These are phyloP conservation scores for Blastocystis sp. DNA, from an alignment of 352 stramenopile genomes.

Conservation along the genomic window DNA sequence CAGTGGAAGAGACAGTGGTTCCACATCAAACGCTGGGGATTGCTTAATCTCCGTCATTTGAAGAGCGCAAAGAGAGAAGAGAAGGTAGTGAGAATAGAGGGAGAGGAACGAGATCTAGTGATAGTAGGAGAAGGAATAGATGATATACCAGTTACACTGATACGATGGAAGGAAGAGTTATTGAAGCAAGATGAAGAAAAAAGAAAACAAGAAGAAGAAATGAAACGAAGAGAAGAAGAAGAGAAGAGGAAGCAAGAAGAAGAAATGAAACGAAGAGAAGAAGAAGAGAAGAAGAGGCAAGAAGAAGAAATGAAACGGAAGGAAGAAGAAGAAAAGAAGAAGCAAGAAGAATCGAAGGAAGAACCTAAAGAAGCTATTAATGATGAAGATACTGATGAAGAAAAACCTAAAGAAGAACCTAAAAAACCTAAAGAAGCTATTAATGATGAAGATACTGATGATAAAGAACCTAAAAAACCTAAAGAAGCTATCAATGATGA, in stretches of 20 bases:
- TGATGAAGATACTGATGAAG: neutral
- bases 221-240: neutral
- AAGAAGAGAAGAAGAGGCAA: neutral
- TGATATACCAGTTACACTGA: neutral
- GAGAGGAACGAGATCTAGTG: neutral
- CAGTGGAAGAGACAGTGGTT: slow-evolving; percentile 52
- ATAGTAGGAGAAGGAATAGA: neutral
- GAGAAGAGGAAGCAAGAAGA: neutral
- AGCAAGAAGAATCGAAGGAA: neutral
- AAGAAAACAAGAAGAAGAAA: neutral
- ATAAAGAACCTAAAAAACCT: neutral
- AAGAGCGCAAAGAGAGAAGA: neutral
- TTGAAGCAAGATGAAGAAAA: neutral
- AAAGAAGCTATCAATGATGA: neutral
- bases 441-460: neutral
- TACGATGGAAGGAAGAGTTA: neutral
- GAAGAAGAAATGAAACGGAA: neutral
- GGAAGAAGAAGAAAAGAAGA: neutral
- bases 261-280: neutral
- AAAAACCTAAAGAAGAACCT: neutral
- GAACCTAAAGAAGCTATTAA: neutral
- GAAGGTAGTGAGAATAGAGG: neutral
- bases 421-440: neutral
- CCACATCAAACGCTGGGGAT: neutral
- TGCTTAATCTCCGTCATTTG: neutral